These are phyloP conservation scores for Phytophthora pluvialis DNA, from an alignment of 352 stramenopile species.

Conservation along the genomic window DNA sequence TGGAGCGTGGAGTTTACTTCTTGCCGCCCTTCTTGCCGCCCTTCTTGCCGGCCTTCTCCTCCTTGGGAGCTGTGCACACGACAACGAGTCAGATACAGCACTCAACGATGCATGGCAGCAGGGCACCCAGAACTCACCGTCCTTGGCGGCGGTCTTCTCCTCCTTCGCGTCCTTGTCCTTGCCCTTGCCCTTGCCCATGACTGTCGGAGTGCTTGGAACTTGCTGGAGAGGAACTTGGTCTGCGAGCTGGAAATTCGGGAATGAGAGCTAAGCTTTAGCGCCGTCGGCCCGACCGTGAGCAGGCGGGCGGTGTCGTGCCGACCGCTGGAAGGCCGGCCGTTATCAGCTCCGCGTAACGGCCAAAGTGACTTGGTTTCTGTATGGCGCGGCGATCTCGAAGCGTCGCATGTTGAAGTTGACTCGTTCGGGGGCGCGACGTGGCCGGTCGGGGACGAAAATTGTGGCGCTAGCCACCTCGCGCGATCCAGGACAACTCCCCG, in stretches of 20 bases:
- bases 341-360: constrained; percentile 12
- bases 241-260: constrained; percentile 22
- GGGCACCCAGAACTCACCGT: constrained; percentile 28
- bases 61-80: constrained; percentile 32
- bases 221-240: constrained; percentile 23
- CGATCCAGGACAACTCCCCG: constrained; percentile 5
- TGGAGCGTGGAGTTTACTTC: constrained; percentile 42
- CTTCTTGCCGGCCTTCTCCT: constrained; percentile 44
- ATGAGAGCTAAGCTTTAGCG: constrained; percentile 8
- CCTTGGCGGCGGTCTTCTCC: constrained; percentile 49
- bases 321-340: constrained; percentile 10
- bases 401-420: constrained; percentile 32
- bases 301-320: not conserved
- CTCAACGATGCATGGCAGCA: not conserved
- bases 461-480: constrained; percentile 10
- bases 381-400: constrained; percentile 28
- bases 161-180: constrained; percentile 43
- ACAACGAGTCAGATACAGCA: constrained; percentile 10
- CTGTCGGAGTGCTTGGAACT: constrained; percentile 1
- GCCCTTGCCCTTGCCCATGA: constrained; percentile 43
- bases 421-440: not conserved
- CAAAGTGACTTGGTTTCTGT: constrained; percentile 21
- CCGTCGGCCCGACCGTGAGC: not conserved
- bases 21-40: constrained; percentile 63
- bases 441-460: not conserved